A percentile compares a stretch with the other conserved stretches of the same genome.
These are phyloP conservation scores for Ceratobasidium sp. DNA, from an alignment of 1,284 basidiomycete species.

Conservation along the genomic window DNA sequence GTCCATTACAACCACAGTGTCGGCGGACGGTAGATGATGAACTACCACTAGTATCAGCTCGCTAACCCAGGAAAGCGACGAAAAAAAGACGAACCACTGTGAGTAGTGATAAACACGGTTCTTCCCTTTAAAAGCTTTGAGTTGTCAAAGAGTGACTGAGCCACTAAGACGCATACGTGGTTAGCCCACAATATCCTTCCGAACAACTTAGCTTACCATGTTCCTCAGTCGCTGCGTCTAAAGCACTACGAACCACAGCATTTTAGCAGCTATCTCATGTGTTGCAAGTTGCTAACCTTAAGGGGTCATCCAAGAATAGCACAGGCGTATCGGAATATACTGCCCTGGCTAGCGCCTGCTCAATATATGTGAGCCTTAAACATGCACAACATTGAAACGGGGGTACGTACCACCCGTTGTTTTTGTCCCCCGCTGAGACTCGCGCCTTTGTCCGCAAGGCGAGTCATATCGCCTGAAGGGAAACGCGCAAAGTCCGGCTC, in stretches of 20 bases:
- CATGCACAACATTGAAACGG: background rate
- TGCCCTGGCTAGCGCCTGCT: conserved; percentile 10
- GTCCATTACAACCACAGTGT: conserved; percentile 11
- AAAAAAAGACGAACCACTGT: background rate
- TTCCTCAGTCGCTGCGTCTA: conserved; percentile 23
- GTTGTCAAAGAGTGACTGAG: background rate
- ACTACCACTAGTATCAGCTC: background rate
- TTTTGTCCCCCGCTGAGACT: conserved; percentile 29
- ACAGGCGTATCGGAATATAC: conserved; percentile 11
- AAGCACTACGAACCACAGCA: background rate
- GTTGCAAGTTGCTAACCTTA: background rate
- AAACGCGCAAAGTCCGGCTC: conserved; percentile 46
- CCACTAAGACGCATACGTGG: background rate
- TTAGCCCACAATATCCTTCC: background rate
- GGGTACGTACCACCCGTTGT: conserved; percentile 6
- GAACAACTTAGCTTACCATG: background rate
- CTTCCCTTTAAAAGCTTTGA: conserved; percentile 11
- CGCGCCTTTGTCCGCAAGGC: conserved; percentile 6
- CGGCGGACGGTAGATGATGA: conserved; percentile 9
- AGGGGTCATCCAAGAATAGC: conserved; percentile 26
- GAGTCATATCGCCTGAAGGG: conserved; percentile 42
- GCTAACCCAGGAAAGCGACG: background rate
- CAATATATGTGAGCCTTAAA: background rate
- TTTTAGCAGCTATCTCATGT: background rate
- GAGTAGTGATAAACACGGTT: conserved; percentile 12